phyloP scores from a whole-genome alignment of 2,329 filamentous ascomycete species.

The Nannizziopsis arthrosporioides region DNA sequence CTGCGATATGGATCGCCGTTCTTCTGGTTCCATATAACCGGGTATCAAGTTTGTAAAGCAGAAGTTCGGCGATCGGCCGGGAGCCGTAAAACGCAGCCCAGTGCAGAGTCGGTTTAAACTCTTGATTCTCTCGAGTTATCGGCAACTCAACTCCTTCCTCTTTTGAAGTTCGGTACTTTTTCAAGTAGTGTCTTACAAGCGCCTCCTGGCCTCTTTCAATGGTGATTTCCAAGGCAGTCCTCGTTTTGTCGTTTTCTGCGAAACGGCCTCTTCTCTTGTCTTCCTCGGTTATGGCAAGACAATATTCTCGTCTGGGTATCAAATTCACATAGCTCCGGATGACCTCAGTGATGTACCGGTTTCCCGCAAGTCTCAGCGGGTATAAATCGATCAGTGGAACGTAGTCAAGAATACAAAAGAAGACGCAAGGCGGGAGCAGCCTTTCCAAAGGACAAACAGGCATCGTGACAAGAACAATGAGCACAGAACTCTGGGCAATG shows the following conservation, averaged over 20 bases:
- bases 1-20: slow-evolving; percentile 9
- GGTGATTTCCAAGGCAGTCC: slow-evolving; percentile 8
- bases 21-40: neutral
- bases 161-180: neutral
- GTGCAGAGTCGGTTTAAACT: slow-evolving; percentile 2
- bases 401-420: slow-evolving; percentile 2
- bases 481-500: neutral
- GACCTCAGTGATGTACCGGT: slow-evolving; percentile 8
- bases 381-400: slow-evolving; percentile 10
- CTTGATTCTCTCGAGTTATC: neutral
- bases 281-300: slow-evolving; percentile 2
- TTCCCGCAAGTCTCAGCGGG: slow-evolving; percentile 7
- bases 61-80: slow-evolving; percentile 3
- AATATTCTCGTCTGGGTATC: neutral
- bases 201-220: slow-evolving; percentile 8
- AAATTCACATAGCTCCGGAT: slow-evolving; percentile 4
- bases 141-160: neutral
- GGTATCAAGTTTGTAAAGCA: slow-evolving; percentile 1
- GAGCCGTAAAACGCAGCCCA: slow-evolving; percentile 8
- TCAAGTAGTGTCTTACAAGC: neutral
- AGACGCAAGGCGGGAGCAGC: neutral
- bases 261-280: neutral
- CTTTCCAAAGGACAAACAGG: neutral
- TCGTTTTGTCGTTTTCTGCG: neutral
- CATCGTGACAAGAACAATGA: neutral